A percentile compares a stretch with the other conserved stretches of the same genome.
Evolutionary conservation across 2,329 filamentous ascomycete species (phyloP).

Genomic region (Botrytis medusae): DNA sequence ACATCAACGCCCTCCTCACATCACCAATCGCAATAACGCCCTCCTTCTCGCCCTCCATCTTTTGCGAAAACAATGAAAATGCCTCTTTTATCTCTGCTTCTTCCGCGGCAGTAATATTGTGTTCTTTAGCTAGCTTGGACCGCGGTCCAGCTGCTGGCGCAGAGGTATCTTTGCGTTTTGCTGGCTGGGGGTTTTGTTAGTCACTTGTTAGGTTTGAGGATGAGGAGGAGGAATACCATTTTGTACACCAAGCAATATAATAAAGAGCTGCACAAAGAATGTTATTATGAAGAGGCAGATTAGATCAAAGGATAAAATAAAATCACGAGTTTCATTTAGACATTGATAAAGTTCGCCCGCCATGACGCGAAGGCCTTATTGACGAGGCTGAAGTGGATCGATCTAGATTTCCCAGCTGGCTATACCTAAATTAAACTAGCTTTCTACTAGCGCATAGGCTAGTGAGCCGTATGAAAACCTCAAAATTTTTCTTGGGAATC

Average conservation of each 20-base stretch:
- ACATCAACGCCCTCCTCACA: conserved; percentile 72
- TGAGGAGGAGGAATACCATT: neutral
- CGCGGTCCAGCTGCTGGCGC: conserved; percentile 45
- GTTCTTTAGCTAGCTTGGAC: conserved; percentile 89
- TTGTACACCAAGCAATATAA: neutral
- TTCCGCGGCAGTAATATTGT: conserved; percentile 80
- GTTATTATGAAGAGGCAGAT: neutral
- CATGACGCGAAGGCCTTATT: conserved; percentile 15
- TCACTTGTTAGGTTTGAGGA: neutral
- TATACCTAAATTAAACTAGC: neutral
- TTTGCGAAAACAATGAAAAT: conserved; percentile 76
- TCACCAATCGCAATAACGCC: conserved; percentile 48
- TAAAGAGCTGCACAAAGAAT: neutral
- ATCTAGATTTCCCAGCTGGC: neutral
- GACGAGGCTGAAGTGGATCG: conserved; percentile 2
- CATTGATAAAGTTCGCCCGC: conserved; percentile 12
- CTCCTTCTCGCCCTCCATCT: conserved; percentile 69
- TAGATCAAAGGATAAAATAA: too few relatives aligned
- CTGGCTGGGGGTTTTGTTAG: conserved; percentile 30
- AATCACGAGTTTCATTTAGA: neutral
- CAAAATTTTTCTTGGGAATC: neutral
- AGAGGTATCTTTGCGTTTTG: conserved; percentile 37
- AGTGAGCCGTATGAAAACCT: conserved; percentile 3
- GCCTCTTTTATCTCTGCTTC: conserved; percentile 91
- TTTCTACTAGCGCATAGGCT: neutral